phyloP scores from a whole-genome alignment of 164 flowering plant species.

The Stephania yunnanensis region DNA sequence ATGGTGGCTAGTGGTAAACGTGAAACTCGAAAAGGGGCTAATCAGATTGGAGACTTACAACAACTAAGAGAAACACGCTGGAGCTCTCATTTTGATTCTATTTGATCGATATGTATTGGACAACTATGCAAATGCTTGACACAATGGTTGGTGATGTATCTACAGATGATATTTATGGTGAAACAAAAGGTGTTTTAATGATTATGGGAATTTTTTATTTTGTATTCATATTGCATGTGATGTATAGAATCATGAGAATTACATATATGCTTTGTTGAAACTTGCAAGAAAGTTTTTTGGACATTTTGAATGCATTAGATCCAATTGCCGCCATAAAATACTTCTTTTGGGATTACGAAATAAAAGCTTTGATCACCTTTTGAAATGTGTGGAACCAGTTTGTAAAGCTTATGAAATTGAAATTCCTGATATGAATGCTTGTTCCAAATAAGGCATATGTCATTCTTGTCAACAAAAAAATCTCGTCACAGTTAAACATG shows the following conservation, averaged over 20 bases:
- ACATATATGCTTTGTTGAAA: not conserved
- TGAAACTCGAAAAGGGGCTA: not conserved
- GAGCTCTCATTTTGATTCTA: not conserved
- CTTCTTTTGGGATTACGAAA: not conserved
- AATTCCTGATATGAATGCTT: no score
- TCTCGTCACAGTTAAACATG: not conserved
- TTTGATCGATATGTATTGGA: not conserved
- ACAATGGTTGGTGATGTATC: not conserved
- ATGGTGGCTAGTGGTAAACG: not conserved
- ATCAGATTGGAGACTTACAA: conserved; percentile 1
- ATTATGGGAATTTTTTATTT: not conserved
- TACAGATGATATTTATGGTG: not conserved
- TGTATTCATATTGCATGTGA: conserved; percentile 1
- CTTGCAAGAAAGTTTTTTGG: not conserved
- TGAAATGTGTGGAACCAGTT: not conserved
- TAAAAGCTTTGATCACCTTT: not conserved
- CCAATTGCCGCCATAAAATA: not conserved
- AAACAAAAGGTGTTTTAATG: not conserved
- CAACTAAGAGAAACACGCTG: not conserved
- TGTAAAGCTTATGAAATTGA: not conserved
- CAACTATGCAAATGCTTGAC: not conserved
- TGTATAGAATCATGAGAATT: not conserved
- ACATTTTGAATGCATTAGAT: not conserved
- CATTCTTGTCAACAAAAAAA: conserved; percentile 3
- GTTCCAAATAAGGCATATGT: not conserved